These are phyloP conservation scores for Celoporthe dispersa DNA, from an alignment of 2,329 filamentous ascomycete genomes.

Conservation along the genomic window DNA sequence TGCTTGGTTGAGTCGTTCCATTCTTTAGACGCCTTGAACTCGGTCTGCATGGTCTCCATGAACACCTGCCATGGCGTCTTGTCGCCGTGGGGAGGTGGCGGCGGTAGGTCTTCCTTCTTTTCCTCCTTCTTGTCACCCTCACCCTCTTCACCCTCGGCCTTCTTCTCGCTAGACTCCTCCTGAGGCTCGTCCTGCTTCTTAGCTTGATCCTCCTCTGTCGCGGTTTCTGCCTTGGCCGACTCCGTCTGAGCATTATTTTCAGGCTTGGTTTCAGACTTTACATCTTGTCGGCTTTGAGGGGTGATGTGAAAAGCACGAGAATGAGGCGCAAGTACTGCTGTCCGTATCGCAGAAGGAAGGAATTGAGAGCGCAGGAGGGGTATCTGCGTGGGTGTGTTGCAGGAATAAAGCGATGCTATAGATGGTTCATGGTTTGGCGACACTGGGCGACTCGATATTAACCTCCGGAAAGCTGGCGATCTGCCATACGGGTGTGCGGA, in stretches of 20 bases:
- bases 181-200: constrained; percentile 48
- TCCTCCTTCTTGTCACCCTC: constrained; percentile 60
- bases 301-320: constrained; percentile 46
- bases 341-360: constrained; percentile 45
- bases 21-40: constrained; percentile 97
- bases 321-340: constrained; percentile 36
- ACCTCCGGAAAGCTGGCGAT: constrained; percentile 54
- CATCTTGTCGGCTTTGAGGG: constrained; percentile 38
- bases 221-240: constrained; percentile 36
- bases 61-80: constrained; percentile 99
- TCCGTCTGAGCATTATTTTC: constrained; percentile 46
- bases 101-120: constrained; percentile 72
- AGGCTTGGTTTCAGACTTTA: constrained; percentile 39
- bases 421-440: constrained; percentile 37
- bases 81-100: constrained; percentile 94
- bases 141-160: constrained; percentile 48
- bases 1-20: constrained; percentile 99
- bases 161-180: constrained; percentile 49
- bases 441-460: constrained; percentile 41
- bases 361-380: constrained; percentile 52
- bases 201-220: constrained; percentile 40
- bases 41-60: constrained; percentile 89
- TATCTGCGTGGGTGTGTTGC: constrained; percentile 37
- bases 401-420: constrained; percentile 35
- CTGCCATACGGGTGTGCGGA: constrained; percentile 45